Conservation (phyloP, 2,329 filamentous ascomycete species). For the Paecilomyces variotii region DNA sequence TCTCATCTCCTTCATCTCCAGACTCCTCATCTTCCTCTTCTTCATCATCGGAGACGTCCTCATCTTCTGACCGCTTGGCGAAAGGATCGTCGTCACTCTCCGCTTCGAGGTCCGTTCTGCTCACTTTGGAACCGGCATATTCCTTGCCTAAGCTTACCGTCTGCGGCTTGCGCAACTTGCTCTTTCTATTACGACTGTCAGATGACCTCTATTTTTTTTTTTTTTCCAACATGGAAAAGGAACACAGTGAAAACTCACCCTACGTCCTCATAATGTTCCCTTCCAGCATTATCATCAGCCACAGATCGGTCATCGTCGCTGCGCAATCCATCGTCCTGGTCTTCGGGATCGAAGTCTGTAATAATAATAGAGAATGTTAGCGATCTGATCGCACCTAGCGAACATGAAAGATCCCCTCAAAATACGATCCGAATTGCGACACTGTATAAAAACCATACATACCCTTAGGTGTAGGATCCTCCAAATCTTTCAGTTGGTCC, state of each 20-base stretch:
- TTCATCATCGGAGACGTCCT: constrained; percentile 25
- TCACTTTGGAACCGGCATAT: constrained; percentile 71
- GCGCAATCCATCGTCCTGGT: constrained; percentile 49
- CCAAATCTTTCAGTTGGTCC: constrained; percentile 54
- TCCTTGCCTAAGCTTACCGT: constrained; percentile 63
- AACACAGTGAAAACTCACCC: constrained; percentile 41
- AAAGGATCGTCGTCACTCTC: constrained; percentile 45
- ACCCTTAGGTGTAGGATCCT: constrained; percentile 58
- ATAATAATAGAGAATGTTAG: constrained; percentile 6
- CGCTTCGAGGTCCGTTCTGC: constrained; percentile 57
- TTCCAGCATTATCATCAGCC: constrained; percentile 48
- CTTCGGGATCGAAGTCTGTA: constrained; percentile 75
- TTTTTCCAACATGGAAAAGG: background rate
- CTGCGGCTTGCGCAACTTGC: constrained; percentile 69
- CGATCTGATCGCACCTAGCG: background rate
- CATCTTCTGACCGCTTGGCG: constrained; percentile 27
- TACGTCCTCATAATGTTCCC: constrained; percentile 80
- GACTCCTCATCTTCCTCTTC: constrained; percentile 17
- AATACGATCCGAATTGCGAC: background rate
- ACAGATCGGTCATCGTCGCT: constrained; percentile 48
- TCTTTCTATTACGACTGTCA: constrained; percentile 52
- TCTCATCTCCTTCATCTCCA: constrained; percentile 9
- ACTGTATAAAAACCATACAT: constrained; percentile 8
- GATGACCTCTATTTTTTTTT: background rate
- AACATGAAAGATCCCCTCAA: background rate